Evolutionary conservation across 192 early-diverging fungal species (phyloP), one percentile per base, ranked within the genome.

Genomic region (Backusella circina): DNA sequence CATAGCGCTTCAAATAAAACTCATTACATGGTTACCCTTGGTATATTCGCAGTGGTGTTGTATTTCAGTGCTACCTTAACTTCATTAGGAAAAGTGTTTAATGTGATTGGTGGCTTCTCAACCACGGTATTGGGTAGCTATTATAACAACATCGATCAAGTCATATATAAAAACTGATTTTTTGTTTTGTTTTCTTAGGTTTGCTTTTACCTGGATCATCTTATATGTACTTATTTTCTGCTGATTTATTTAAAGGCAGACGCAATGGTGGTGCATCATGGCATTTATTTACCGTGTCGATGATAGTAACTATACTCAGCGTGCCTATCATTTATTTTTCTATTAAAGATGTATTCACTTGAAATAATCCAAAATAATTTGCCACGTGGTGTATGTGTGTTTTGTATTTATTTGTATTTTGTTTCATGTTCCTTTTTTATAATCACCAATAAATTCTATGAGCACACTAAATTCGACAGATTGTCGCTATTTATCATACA

Each of bases 21-120:
- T 51, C 86, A 87, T 64, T 16, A 82, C 18, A 33, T 75, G 35
- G 75, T 78, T 13, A 85, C 84, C 10, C 37, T 83, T 21, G 65
- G 38, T 0, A 65, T 82, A 15, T 85, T 83, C 33, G 18, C 77
- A 10, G 74, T 77, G 12, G 82, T 83, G 23, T 76, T 87, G 6
- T 47, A 47, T 31, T 77, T 83, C n/a, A 84, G 86, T 21, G 80
- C 81, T 37, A 81, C 78, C 1, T 28, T 87, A 16, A 72, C 71
- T 4, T 77, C 78, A 35, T 67, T 87, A 16, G 86, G 86, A 31
- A 80, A 82, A 10, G 70, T 87, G 0, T 87, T 85, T 68, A 78
- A 81, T 50, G 26, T 85, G 21, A 76, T 87, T 67, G 86, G 86
- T 68, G 86, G 86, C 0, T 77, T 87, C 36, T 83, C 84, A 9